These are phyloP conservation scores for Fusarium robinianum DNA, from an alignment of 2,329 filamentous ascomycete species.

Conservation along the genomic window DNA sequence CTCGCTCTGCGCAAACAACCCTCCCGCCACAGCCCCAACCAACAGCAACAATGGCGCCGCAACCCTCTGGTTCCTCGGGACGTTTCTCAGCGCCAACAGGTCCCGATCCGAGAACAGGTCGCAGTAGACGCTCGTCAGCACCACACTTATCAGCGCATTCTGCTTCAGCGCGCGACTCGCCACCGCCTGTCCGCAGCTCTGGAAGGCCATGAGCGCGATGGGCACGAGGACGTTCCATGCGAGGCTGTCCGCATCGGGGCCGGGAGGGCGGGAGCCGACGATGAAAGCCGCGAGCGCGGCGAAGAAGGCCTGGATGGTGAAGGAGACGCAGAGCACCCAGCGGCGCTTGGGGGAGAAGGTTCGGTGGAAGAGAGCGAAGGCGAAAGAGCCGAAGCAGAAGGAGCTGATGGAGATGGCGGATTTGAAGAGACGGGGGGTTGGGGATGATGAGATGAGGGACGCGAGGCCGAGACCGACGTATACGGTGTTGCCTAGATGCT, in stretches of 20 bases:
- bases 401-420: constrained; percentile 66
- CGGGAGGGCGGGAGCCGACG: constrained; percentile 51
- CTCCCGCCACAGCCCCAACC: constrained; percentile 54
- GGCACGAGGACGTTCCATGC: constrained; percentile 67
- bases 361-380: constrained; percentile 72
- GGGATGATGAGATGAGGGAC: constrained; percentile 30
- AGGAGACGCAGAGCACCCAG: constrained; percentile 67
- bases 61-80: constrained; percentile 54
- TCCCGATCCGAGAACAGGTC: constrained; percentile 72
- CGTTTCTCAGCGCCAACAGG: constrained; percentile 50
- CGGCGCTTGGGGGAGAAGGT: constrained; percentile 60
- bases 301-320: constrained; percentile 55
- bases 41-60: constrained; percentile 55
- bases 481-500: constrained; percentile 68
- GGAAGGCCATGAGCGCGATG: constrained; percentile 72
- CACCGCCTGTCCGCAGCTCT: constrained; percentile 79
- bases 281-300: constrained; percentile 58
- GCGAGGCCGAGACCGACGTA: constrained; percentile 70
- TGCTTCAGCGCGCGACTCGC: constrained; percentile 71
- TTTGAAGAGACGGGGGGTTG: constrained; percentile 57
- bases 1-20: constrained; percentile 50
- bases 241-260: constrained; percentile 47
- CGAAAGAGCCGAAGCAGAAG: constrained; percentile 74
- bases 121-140: constrained; percentile 80
- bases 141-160: constrained; percentile 74